Base-by-base conservation (phyloP, 495 filamentous ascomycete species). In the Hyaloscypha finlandica region DNA sequence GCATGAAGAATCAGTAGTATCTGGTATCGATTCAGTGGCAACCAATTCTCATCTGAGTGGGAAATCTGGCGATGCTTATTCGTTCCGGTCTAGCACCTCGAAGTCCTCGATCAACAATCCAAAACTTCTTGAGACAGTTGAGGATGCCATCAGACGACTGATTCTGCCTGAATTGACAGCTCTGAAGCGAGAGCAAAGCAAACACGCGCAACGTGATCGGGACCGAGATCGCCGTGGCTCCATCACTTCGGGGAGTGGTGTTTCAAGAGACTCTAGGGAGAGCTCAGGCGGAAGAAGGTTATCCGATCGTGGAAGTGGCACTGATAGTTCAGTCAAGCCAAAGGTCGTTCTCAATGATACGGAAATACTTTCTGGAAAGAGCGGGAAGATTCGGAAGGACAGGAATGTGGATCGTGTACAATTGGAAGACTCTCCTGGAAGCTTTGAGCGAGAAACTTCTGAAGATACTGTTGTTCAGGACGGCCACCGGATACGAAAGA, bases 61-160 rank as follows among this genome's bases (percentile, higher is more conserved):
- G 71, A 85, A 85, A 48, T 92, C 90, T 16, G 84, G 86, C 48
- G 90, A 93, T 72, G 84, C 90, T 65, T 86, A 92, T 71, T 94
- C 93, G 6, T 81, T 91, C 61, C 85, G 86, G 39, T 94, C 92
- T 4, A 86, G 88, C 33, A 87, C 88, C 19, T 95, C 92, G 16
- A 92, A 88, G 63, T 92, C 93, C 8, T 95, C 92, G 0, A 89
- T 97, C 77, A 97, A 96, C 78, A 97, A 99, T 74, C 94, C 94
- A 0, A 96, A 92, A 68, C 78, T 99, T n/a, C 85, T 98, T 6
- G 92, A 96, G 75, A 94, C 93, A 0, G 94, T 99, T 8, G 94
- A 98, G 77, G 94, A 97, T 80, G 93, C 95, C 25, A 98, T 99
- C 70, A 89, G 91, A 59, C 86, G 94, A 54, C 80, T 98, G 58